Evolutionary conservation across 2,329 filamentous ascomycete genomes (phyloP), one percentile per base, ranked within the genome.

Genomic region (Alternaria triticina): DNA sequence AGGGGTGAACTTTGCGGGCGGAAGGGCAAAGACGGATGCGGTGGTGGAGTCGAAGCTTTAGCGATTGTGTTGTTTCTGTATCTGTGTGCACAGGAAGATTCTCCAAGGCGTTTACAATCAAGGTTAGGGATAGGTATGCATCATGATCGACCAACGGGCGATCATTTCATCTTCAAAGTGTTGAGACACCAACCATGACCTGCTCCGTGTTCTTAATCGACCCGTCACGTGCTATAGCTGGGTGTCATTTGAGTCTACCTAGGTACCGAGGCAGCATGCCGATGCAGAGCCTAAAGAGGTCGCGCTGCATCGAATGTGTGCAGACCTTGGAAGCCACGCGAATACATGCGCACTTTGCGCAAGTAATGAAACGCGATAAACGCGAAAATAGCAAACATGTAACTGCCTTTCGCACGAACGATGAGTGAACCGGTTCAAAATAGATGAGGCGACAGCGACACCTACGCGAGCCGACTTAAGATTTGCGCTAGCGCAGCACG

Each of bases 1-100:
- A 12, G 62, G 61, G 12, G 66, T 75, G 0, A 65, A 56, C 25
- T 74, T 73, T 45, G 61, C 68, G 15, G 71, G 72, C 13, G 59
- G 44, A 30, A 36, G 40, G 13, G 15, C 28, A 2, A 33, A 62
- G 5, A 57, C 40, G 12, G 36, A 61, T 22, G 28, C 30, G 23
- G 55, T 23, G n/a, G 30, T 11, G 12, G 61, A 60, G 62, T 30
- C 68, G 28, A 74, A 70, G 58, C 45, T 75, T 51, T 75, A 50
- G 60, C 54, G 6, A 23, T 12, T 43, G 17, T 5, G 15, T 36
- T 15, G 15, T 46, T 28, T 8, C 30, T 15, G 30, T 44, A n/a
- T 52, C 13, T 30, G 8, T 13, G n/a, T 52, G 49, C 7, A 28
- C 4, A 44, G 52, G 23, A 10, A 5, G 2, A 9, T 15, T 17